Base-by-base conservation (phyloP, 768 basidiomycete species). In the Boletus sensibilis region DNA sequence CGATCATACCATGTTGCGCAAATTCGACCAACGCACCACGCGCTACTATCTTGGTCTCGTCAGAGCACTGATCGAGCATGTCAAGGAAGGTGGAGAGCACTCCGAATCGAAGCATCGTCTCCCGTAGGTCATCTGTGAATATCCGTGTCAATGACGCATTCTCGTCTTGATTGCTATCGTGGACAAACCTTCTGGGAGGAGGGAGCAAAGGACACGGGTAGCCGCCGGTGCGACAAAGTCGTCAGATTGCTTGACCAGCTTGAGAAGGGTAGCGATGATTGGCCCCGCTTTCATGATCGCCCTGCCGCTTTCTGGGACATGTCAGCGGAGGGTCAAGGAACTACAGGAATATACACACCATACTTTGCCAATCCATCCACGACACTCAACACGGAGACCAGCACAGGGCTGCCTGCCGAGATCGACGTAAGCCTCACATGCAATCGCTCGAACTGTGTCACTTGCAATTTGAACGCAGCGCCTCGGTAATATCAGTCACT, bases 181-280 rank as follows among this genome's bases (percentile, higher is more conserved):
- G 40, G 16, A 53, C 50, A 18, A 31, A 70, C 70, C 51, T n/a
- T 72, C 64, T 27, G 42, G 51, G 18, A 64, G 64, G 21, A 70
- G 57, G 18, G 60, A 57, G 20, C 68, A 67, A 23, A 70, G 55
- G 1, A 66, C 63, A 18, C 60, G 66, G 3, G 53, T 60, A 12
- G 71, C 70, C 16, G 64, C 64, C 1, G 68, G 68, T 20, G 69
- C 59, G 8, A 71, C 69, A 34, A 67, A 68, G 42, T 72, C 67
- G 35, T 72, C 71, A 27, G 35, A 59, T n/a, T 55, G 52, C 29
- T 53, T 55, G 39, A 62, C 47, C 12, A 71, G 43, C 34, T 49
- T 67, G 46, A 68, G 46, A 38, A 71, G 59, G 0, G 59, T 61
- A 10, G 52, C 38, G 8, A 65, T 23, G 1, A 51, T 59, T 1